Evolutionary conservation across 2,329 filamentous ascomycete species (phyloP).

Genomic region (Tolypocladium paradoxum): DNA sequence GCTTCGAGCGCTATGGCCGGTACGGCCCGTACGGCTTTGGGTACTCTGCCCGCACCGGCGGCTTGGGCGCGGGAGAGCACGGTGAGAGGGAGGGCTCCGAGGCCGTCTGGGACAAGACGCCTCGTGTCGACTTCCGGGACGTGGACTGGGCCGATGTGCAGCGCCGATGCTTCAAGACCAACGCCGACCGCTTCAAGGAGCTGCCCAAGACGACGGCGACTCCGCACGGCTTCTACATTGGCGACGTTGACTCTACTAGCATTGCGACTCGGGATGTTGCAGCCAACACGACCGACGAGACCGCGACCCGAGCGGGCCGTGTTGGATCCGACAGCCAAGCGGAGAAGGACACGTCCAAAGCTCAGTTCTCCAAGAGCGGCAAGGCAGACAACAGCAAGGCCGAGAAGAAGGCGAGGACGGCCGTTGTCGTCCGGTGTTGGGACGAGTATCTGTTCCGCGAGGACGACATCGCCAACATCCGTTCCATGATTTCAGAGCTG

Average conservation of each 20-base stretch:
- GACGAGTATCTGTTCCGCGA: constrained; percentile 67
- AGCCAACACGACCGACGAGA: constrained; percentile 3
- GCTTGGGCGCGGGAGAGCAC: constrained; percentile 74
- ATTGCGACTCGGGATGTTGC: not conserved
- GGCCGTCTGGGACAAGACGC: constrained; percentile 59
- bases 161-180: constrained; percentile 59
- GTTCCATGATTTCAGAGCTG: constrained; percentile 75
- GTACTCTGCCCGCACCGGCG: constrained; percentile 68
- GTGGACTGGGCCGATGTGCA: constrained; percentile 75
- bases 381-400: constrained; percentile 2
- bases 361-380: constrained; percentile 2
- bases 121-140: constrained; percentile 65
- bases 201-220: constrained; percentile 26
- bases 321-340: not conserved
- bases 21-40: constrained; percentile 84
- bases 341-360: not conserved
- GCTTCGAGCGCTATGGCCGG: constrained; percentile 84
- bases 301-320: too few relatives aligned
- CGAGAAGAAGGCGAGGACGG: constrained; percentile 39
- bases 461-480: constrained; percentile 71
- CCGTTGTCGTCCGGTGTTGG: constrained; percentile 75
- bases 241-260: not conserved
- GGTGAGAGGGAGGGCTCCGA: constrained; percentile 76
- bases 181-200: constrained; percentile 56
- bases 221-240: constrained; percentile 41